phyloP scores from a whole-genome alignment of 2,329 filamentous ascomycete genomes.

The Harringtonia lauricola region DNA sequence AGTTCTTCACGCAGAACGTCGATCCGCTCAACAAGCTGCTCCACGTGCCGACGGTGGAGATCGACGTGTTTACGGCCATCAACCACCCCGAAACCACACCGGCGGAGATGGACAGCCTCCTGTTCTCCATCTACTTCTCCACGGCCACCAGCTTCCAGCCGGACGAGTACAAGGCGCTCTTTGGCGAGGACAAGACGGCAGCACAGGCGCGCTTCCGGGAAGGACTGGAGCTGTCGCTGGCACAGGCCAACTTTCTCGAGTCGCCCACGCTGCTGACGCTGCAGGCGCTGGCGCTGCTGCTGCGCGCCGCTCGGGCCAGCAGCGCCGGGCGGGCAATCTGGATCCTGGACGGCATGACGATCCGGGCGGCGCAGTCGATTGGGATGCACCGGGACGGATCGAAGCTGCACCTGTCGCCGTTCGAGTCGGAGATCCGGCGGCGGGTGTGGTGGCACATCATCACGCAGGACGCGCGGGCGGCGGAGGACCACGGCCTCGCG shows the following conservation, averaged over 20 bases:
- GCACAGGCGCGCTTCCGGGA: slow-evolving; percentile 8
- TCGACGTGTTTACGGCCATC: slow-evolving; percentile 12
- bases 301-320: slow-evolving; percentile 9
- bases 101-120: slow-evolving; percentile 8
- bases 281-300: slow-evolving; percentile 11
- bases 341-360: slow-evolving; percentile 12
- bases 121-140: slow-evolving; percentile 13
- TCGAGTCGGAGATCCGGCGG: slow-evolving; percentile 13
- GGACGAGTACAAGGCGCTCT: slow-evolving; percentile 7
- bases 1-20: slow-evolving; percentile 10
- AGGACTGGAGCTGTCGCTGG: slow-evolving; percentile 12
- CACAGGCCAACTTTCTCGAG: slow-evolving; percentile 12
- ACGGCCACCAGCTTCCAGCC: slow-evolving; percentile 9
- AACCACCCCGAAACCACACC: slow-evolving; percentile 2
- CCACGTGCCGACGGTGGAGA: slow-evolving; percentile 13
- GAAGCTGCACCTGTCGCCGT: slow-evolving; percentile 30
- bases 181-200: slow-evolving; percentile 10
- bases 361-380: slow-evolving; percentile 14
- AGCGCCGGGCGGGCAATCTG: slow-evolving; percentile 10
- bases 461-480: slow-evolving; percentile 18
- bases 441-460: slow-evolving; percentile 12
- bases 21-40: slow-evolving; percentile 12
- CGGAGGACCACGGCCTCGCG: slow-evolving; percentile 37
- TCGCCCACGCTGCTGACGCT: slow-evolving; percentile 9
- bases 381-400: slow-evolving; percentile 14